These are phyloP conservation scores for Suhomyces atakaporum DNA, from an alignment of 1,139 yeast species.

Conservation along the genomic window DNA sequence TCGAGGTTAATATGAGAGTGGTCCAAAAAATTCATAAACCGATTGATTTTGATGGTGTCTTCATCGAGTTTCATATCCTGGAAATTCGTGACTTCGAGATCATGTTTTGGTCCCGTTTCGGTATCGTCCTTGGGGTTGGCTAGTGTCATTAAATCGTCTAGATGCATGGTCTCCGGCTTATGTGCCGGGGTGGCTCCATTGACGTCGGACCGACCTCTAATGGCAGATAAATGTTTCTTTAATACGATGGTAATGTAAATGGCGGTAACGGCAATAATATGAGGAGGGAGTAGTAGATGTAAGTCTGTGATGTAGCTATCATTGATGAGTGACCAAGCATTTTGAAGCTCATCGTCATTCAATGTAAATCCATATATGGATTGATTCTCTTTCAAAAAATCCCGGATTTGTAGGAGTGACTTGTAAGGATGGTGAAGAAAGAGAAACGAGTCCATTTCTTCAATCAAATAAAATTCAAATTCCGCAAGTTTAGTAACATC, in stretches of 20 bases:
- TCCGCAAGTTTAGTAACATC: constrained; percentile 94
- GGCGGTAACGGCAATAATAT: constrained; percentile 84
- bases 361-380: constrained; percentile 38
- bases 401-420: constrained; percentile 63
- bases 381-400: constrained; percentile 38
- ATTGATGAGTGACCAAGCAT: constrained; percentile 86
- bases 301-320: constrained; percentile 89
- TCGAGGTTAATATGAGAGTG: constrained; percentile 75
- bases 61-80: constrained; percentile 37
- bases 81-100: constrained; percentile 22
- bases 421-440: constrained; percentile 89
- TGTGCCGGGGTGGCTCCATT: constrained; percentile 6
- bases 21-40: constrained; percentile 67
- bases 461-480: constrained; percentile 89
- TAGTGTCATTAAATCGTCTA: constrained; percentile 42
- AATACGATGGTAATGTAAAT: constrained; percentile 70
- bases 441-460: constrained; percentile 80
- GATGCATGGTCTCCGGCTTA: constrained; percentile 27
- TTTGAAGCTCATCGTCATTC: constrained; percentile 73
- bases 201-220: constrained; percentile 16
- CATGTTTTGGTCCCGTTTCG: neutral
- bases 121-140: constrained; percentile 5
- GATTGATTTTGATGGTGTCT: constrained; percentile 47
- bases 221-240: constrained; percentile 38
- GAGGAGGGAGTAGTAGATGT: constrained; percentile 83